Base-by-base conservation (phyloP, 352 stramenopile genomes). In the Pythium aristosporum region DNA sequence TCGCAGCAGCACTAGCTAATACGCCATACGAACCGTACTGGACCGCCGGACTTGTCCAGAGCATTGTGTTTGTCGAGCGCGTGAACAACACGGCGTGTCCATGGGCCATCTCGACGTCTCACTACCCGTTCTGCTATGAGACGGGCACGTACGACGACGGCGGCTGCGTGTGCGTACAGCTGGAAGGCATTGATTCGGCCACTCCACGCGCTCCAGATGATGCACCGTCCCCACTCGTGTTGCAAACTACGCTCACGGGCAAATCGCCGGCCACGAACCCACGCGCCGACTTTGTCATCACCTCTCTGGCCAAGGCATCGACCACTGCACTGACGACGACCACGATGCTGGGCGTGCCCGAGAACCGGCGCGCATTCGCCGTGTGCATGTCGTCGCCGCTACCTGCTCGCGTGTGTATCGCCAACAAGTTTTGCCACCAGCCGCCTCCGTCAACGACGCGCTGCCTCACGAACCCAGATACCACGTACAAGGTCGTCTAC, bases 81-180 rank as follows among this genome's bases (percentile, higher is more conserved):
- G 36, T 23, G 11, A 25, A 39, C 54, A 43, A 51, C 6, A 20
- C 44, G 20, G 42, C 42, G 7, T 61, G 54, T 52, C 54, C 54
- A 18, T 61, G 54, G 54, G 54, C 54, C 13, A 61, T 61, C 42
- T 61, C 54, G 16, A 42, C 10, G 0, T 37, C 54, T 15, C 54
- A 61, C 23, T 61, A 51, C 20, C 54, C 54, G 41, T n/a, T 53
- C 3, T 61, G 54, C 32, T 61, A 41, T 41, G 41, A 61, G 20
- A 21, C 30, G 9, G 25, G 42, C 11, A 41, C 36, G n/a, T 61
- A 41, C 23, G 41, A 12, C 7, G 51, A 58, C 18, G 51, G 51
- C 34, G 51, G 51, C 34, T 58, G 51, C 34, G 51, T 58, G 34
- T 61, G 54, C 16, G 54, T 61, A 4, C 54, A 61, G 42, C 32